A percentile compares a stretch with the other conserved stretches of the same genome.
Evolutionary conservation across 352 stramenopile species (phyloP).

Genomic region (Phytophthora europaea): DNA sequence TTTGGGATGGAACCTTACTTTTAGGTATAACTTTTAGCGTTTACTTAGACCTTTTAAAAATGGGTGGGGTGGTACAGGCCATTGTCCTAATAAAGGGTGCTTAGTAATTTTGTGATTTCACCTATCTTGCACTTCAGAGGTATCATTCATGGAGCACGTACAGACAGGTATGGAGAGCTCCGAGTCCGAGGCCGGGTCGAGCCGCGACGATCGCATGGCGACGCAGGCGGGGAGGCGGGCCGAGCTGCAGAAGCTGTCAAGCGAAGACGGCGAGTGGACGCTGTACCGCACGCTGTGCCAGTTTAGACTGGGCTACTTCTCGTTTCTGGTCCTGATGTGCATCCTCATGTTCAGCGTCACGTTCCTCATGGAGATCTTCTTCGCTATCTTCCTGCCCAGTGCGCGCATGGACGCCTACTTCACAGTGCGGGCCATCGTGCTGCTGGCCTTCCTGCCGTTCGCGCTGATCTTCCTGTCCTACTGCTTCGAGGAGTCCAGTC

Average conservation of each 20-base stretch:
- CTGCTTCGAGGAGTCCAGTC: conserved; percentile 86
- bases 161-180: conserved; percentile 16
- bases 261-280: conserved; percentile 68
- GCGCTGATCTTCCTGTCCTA: conserved; percentile 89
- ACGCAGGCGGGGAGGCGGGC: conserved; percentile 65
- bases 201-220: conserved; percentile 64
- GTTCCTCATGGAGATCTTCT: conserved; percentile 93
- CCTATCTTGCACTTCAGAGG: no score
- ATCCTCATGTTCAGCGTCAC: conserved; percentile 93
- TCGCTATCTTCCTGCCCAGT: conserved; percentile 89
- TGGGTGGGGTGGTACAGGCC: no score
- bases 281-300: conserved; percentile 85
- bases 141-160: no score
- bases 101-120: no score
- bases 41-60: no score
- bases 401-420: conserved; percentile 79
- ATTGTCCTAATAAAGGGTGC: no score
- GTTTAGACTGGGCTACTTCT: conserved; percentile 90
- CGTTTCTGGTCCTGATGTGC: conserved; percentile 90
- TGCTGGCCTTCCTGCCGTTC: conserved; percentile 79
- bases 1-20: no score
- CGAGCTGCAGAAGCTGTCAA: conserved; percentile 79
- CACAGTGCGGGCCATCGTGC: conserved; percentile 71
- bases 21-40: no score
- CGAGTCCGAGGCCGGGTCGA: conserved; percentile 13